Base-by-base conservation (phyloP, 768 basidiomycete species). In the Gloeophyllum trabeum region DNA sequence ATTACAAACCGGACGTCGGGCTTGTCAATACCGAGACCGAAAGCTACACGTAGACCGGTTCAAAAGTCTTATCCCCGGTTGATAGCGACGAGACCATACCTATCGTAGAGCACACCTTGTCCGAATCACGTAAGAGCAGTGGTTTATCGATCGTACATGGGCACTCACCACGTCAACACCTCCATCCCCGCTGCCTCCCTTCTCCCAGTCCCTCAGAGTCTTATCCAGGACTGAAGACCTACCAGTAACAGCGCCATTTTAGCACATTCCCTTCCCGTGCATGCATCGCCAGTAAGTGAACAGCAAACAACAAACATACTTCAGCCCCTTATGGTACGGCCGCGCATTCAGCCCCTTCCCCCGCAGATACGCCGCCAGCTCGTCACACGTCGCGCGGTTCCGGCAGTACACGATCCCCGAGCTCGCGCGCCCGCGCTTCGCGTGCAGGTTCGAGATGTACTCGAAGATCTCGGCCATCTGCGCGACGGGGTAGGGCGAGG, bases 21-120 rank as follows among this genome's bases (percentile, higher is more conserved):
- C 61, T 89, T 90, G 55, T 91, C 86, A 35, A 91, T 89, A 1
- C 87, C 87, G 62, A 89, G 77, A 2, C 88, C 88, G 50, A 90
- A 91, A 4, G 87, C 87, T 39, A 90, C 74, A 0, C 85, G 86
- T 6, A 83, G 16, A n/a, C n/a, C n/a, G n/a, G n/a, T n/a, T n/a
- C n/a, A n/a, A n/a, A n/a, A n/a, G n/a, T n/a, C n/a, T n/a, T n/a
- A n/a, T n/a, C n/a, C n/a, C n/a, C n/a, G n/a, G n/a, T n/a, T n/a
- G n/a, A n/a, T n/a, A n/a, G n/a, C n/a, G n/a, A n/a, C n/a, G n/a
- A n/a, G n/a, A 16, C 10, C 28, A 16, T 32, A 32, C 28, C 28
- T 10, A 32, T 32, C 10, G 28, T 32, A 10, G 28, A 32, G 16
- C 28, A 32, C 28, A 32, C 28, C 28, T 32, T 10, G 28, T 10